Evolutionary conservation across 345 rosid species (phyloP), one percentile per base, ranked within the genome.

Genomic region (Euphorbia lathyris): DNA sequence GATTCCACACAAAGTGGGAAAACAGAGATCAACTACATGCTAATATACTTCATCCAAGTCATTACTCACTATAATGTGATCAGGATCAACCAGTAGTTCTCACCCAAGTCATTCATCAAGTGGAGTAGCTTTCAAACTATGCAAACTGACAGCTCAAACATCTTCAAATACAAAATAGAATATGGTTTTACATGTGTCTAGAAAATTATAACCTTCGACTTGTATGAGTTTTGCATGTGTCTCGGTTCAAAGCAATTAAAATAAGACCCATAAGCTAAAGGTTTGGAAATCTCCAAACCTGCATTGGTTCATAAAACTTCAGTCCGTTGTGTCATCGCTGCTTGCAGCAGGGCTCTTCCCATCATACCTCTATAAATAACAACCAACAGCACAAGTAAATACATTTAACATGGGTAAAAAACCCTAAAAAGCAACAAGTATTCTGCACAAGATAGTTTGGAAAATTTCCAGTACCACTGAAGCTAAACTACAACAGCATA

Each of bases 241-340:
- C 20, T 61, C 5, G 38, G 29, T 20, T 9, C 2, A n/a, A 7
- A 20, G 66, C 66, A 64, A 25, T 58, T 43, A 53, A n/a, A 63
- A 34, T 43, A 66, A 25, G 48, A 52, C 32, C n/a, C 48, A 73
- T 27, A 75, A 58, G 61, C 71, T 56, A 17, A 23, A 59, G 20
- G 45, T 7, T 20, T 66, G 48, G 43, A 40, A 40, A 40, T 40
- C 43, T 40, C 43, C 57, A 36, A 69, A 48, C 62, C 68, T 48
- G 60, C 70, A 36, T 26, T 11, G 59, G 55, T 66, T 52, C 45
- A 12, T 51, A 27, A 30, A 56, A 45, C 55, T 68, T 85, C 79
- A 87, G 67, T 82, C 91, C 61, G 23, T 69, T 11, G 63, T 25
- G 58, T 84, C 76, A 27, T 72, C 59, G 74, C 77, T 72, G 43